Evolutionary conservation across 2,329 filamentous ascomycete genomes (phyloP).

Genomic region (Paramyrothecium sp.): DNA sequence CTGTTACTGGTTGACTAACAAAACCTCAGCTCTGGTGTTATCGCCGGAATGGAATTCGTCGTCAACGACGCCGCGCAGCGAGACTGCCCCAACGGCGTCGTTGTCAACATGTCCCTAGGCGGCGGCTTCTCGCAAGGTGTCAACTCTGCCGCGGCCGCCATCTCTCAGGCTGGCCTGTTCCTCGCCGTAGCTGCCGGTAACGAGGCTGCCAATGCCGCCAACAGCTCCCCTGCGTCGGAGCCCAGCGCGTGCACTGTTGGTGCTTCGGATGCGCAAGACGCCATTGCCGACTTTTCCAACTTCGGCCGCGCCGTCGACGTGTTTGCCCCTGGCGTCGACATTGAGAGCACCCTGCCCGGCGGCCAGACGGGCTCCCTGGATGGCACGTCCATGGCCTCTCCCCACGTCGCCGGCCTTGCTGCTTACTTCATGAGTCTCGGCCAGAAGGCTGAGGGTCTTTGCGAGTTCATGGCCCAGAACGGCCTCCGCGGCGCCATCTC

Average conservation of each 20-base stretch:
- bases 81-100: conserved; percentile 38
- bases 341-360: conserved; percentile 44
- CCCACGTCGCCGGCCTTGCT: conserved; percentile 37
- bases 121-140: conserved; percentile 41
- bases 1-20: not conserved
- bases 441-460: conserved; percentile 43
- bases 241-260: conserved; percentile 48
- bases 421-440: conserved; percentile 44
- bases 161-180: conserved; percentile 44
- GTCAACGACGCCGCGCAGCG: conserved; percentile 29
- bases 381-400: conserved; percentile 41
- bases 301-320: conserved; percentile 45
- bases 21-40: conserved; percentile 32
- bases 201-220: conserved; percentile 37
- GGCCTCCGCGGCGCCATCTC: conserved; percentile 39
- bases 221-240: conserved; percentile 45
- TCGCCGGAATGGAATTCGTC: conserved; percentile 44
- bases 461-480: conserved; percentile 41
- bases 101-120: conserved; percentile 56
- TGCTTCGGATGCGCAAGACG: conserved; percentile 35
- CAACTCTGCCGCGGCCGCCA: conserved; percentile 44
- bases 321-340: conserved; percentile 44
- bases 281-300: conserved; percentile 47
- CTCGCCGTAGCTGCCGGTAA: conserved; percentile 57
- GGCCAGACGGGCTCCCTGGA: conserved; percentile 35